Conservation (phyloP, 257 asterid species). For the Solanum sparsipilum region DNA sequence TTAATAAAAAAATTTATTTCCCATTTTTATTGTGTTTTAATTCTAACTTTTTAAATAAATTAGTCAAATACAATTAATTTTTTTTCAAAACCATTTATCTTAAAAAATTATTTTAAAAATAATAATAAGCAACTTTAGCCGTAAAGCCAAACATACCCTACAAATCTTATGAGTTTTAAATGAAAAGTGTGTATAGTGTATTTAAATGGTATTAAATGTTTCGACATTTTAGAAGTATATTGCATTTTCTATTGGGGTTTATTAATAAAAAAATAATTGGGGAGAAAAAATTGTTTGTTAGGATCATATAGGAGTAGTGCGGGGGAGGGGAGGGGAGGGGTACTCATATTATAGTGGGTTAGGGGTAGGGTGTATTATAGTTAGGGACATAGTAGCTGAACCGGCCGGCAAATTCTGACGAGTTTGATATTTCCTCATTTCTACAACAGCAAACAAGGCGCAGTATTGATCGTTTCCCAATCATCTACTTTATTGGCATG, state of each 20-base stretch:
- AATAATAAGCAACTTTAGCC: too few species aligned
- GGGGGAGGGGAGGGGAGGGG: not conserved
- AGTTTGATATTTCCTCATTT: slow-evolving; percentile 11
- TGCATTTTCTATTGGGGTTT: too few species aligned
- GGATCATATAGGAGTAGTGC: not conserved
- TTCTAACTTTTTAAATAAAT: not conserved
- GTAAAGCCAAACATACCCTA: not conserved
- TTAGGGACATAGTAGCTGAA: slow-evolving; percentile 1
- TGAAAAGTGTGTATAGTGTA: not conserved
- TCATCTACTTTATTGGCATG: not conserved
- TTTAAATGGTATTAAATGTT: not conserved
- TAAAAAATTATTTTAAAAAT: too few species aligned
- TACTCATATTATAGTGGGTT: not conserved
- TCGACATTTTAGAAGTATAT: not conserved
- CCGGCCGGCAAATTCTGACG: slow-evolving; percentile 15
- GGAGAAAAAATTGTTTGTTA: too few species aligned
- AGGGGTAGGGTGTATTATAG: not conserved
- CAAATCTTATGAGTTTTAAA: not conserved
- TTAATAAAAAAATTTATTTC: too few species aligned
- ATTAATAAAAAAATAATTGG: too few species aligned
- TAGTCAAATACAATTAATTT: too few species aligned
- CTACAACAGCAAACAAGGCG: not conserved
- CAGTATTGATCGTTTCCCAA: not conserved
- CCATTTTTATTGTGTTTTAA: not conserved
- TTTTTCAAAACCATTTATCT: too few species aligned